Conservation (phyloP, 1,284 basidiomycete genomes). For the Boletellus deceptivus region DNA sequence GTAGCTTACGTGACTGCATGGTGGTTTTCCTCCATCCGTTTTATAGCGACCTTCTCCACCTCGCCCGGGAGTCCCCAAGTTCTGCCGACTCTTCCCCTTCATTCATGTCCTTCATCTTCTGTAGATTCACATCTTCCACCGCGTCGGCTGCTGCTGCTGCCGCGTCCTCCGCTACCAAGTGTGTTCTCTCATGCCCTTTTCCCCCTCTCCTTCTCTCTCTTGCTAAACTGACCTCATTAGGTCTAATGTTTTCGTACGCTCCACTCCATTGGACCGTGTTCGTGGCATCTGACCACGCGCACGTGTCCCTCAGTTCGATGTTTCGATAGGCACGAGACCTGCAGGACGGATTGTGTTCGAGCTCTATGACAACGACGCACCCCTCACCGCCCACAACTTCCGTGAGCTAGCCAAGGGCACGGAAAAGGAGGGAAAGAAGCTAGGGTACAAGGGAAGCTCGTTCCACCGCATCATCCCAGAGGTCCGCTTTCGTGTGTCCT, state of each 20-base stretch:
- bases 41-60: conserved; percentile 24
- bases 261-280: neutral
- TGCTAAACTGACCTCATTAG: conserved; percentile 27
- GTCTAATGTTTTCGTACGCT: conserved; percentile 52
- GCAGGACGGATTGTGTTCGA: conserved; percentile 76
- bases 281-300: neutral
- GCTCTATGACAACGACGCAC: conserved; percentile 66
- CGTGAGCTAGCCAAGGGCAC: conserved; percentile 77
- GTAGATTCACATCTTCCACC: conserved; percentile 29
- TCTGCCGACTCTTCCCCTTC: conserved; percentile 15
- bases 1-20: conserved; percentile 11
- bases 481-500: conserved; percentile 27
- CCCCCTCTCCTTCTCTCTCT: neutral
- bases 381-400: conserved; percentile 81
- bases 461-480: conserved; percentile 87
- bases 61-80: conserved; percentile 10
- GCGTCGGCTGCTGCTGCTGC: conserved; percentile 20
- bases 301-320: conserved; percentile 66
- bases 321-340: conserved; percentile 67
- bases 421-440: conserved; percentile 45
- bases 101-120: conserved; percentile 31
- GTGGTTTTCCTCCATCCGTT: conserved; percentile 25
- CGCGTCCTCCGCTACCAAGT: conserved; percentile 29
- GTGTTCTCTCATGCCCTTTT: neutral
- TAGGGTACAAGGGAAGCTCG: conserved; percentile 60